Conservation (phyloP, 345 rosid species). For the Rhizophora apiculata region DNA sequence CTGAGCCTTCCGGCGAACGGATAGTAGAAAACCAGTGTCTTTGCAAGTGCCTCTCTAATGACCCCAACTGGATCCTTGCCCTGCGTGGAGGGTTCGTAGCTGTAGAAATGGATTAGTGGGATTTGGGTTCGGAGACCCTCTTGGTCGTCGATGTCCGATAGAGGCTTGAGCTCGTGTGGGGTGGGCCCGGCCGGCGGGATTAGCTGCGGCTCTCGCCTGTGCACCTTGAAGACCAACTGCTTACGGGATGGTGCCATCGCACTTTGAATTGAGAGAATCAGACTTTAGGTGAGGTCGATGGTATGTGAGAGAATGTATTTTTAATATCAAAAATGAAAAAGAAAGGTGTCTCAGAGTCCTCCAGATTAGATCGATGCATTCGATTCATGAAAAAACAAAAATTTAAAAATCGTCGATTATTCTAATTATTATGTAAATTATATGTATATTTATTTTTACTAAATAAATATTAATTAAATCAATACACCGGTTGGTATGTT, state of each 20-base stretch:
- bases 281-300: too few relatives aligned
- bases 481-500: too few relatives aligned
- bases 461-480: too few relatives aligned
- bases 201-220: conserved; percentile 10
- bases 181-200: conserved; percentile 10
- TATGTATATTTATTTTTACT: too few relatives aligned
- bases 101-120: conserved; percentile 12
- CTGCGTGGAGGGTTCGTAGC: neutral
- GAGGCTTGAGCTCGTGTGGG: conserved; percentile 18
- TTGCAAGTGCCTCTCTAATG: conserved; percentile 13
- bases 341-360: too few relatives aligned
- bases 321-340: too few relatives aligned
- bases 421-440: too few relatives aligned
- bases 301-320: too few relatives aligned
- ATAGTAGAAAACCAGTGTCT: conserved; percentile 16
- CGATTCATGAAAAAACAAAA: too few relatives aligned
- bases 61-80: conserved; percentile 10
- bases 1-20: conserved; percentile 22
- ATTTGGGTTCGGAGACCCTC: conserved; percentile 13
- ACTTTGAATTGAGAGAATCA: too few relatives aligned
- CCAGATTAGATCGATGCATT: too few relatives aligned
- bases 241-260: conserved; percentile 8
- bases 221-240: conserved; percentile 15
- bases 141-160: conserved; percentile 27
- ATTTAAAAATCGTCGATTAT: too few relatives aligned